Percentiles rank a stretch among this genome's conserved stretches.
Evolutionary conservation across 345 rosid genomes (phyloP).

Genomic region (Rhizophora mangle): DNA sequence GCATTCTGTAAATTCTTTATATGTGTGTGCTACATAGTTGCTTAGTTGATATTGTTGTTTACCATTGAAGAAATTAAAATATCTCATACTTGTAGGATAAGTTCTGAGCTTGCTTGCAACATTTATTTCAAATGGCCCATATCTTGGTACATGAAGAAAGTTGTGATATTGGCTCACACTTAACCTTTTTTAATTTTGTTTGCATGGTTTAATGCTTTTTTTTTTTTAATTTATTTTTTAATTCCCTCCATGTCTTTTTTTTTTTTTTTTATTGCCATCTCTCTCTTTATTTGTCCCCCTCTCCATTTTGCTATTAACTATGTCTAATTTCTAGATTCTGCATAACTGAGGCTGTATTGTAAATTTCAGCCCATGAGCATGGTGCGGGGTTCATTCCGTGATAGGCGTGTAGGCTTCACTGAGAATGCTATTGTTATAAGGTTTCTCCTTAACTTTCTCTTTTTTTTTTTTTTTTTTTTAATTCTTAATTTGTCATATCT

Average conservation of each 20-base stretch:
- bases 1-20: no score
- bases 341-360: constrained; percentile 28
- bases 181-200: not conserved
- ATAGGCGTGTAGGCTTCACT: constrained; percentile 77
- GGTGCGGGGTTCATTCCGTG: constrained; percentile 76
- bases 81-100: not conserved
- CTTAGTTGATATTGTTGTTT: not conserved
- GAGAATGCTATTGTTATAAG: constrained; percentile 86
- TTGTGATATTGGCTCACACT: not conserved
- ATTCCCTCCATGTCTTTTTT: no score
- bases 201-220: not conserved
- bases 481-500: not conserved
- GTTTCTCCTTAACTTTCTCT: constrained; percentile 27
- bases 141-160: not conserved
- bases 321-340: constrained; percentile 14
- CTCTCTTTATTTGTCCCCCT: no score
- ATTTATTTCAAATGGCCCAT: not conserved
- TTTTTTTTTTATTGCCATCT: no score
- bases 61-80: not conserved
- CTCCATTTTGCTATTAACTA: not conserved
- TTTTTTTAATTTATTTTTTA: no score
- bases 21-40: not conserved
- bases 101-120: not conserved
- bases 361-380: constrained; percentile 82
- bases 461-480: not conserved